Evolutionary conservation across 2,329 filamentous ascomycete species (phyloP).

Genomic region (Talaromyces sp.): DNA sequence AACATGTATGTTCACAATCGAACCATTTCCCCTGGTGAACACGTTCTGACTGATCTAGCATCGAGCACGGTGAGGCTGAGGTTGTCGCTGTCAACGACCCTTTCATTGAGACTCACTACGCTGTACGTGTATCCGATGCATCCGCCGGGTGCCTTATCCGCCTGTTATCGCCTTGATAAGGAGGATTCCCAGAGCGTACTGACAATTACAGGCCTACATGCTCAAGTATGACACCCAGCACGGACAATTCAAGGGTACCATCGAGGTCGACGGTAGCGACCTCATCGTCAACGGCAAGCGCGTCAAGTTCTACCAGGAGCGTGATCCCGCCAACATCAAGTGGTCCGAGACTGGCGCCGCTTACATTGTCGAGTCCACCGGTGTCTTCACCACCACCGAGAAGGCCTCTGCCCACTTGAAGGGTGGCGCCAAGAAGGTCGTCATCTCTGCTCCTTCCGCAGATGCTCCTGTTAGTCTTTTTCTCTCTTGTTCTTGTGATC

Average conservation of each 20-base stretch:
- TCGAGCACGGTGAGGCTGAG: conserved; percentile 84
- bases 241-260: conserved; percentile 90
- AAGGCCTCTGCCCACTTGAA: conserved; percentile 93
- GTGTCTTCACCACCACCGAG: conserved; percentile 98
- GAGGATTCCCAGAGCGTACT: not conserved
- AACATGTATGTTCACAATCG: conserved; percentile 66
- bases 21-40: not conserved
- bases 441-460: conserved; percentile 58
- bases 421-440: conserved; percentile 96
- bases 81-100: conserved; percentile 98
- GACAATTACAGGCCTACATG: conserved; percentile 78
- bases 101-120: conserved; percentile 97
- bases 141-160: not conserved
- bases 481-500: not conserved
- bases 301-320: conserved; percentile 91
- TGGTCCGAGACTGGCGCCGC: conserved; percentile 83
- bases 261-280: conserved; percentile 68
- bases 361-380: conserved; percentile 96
- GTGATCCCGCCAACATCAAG: conserved; percentile 83
- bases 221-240: conserved; percentile 99
- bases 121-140: conserved; percentile 62
- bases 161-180: not conserved
- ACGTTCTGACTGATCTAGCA: conserved; percentile 40
- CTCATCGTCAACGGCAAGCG: conserved; percentile 91
- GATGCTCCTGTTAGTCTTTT: conserved; percentile 67